Evolutionary conservation across 805 yeast species (phyloP), one percentile per base, ranked within the genome.

Genomic region (Candida odintsovae): DNA sequence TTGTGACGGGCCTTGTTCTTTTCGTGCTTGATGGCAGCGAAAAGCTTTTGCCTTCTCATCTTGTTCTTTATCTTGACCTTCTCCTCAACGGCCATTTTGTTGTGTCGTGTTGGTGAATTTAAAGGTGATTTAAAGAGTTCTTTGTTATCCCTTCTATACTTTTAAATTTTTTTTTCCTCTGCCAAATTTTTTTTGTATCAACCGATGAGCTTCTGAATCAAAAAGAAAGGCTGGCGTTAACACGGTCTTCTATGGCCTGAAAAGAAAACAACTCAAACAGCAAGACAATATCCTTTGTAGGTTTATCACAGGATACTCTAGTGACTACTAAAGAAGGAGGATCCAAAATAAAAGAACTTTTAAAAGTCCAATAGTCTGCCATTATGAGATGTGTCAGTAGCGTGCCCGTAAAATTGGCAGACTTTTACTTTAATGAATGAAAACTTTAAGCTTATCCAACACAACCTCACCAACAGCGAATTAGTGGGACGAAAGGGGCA

Each of bases 1-100:
- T 80, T 81, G 63, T 90, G 97, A 58, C 88, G 80, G 44, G 77
- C 77, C 59, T 86, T 87, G 58, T 83, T 83, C 64, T 80, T 76
- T 50, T 86, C 85, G 60, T 86, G 84, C 65, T 83, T 86, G 44
- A 86, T 61, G 47, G 81, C 78, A 10, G 90, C 84, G 65, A 77
- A 86, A 35, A 88, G 71, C 66, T 86, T 78, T 63, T 87, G 94
- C 54, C 97, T 78, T 58, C 80, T 80, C 63, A 80, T 79, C 67
- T 88, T 90, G 65, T 90, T 90, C 63, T 77, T 81, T 47, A 89
- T 80, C 48, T 70, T 71, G 22, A 71, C 64, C 49, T 60, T 71
- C 38, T 72, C 72, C 10, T 39, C 49, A 4, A 54, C 48, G 1
- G 50, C 58, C 61, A 56, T 54, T 22, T 29, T 49, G 40, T 25